phyloP scores from a whole-genome alignment of 2,329 filamentous ascomycete species.

The Podosphaera fusca region DNA sequence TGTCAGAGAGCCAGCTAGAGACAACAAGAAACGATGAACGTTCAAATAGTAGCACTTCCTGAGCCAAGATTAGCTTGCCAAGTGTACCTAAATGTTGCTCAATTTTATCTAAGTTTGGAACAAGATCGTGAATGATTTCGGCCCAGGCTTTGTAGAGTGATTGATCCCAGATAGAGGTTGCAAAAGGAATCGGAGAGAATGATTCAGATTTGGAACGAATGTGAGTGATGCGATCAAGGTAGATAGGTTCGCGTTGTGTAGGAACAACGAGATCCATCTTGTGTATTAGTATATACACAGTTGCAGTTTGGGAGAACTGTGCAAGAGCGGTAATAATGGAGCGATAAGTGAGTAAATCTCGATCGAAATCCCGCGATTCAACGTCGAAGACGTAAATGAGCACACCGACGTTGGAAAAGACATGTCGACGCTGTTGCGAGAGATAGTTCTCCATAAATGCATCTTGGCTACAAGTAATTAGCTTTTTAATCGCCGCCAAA shows the following conservation, averaged over 20 bases:
- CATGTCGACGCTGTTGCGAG: slow-evolving; percentile 79
- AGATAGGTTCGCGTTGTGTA: slow-evolving; percentile 55
- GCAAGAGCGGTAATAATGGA: slow-evolving; percentile 72
- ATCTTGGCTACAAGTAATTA: slow-evolving; percentile 43
- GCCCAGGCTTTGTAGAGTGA: slow-evolving; percentile 97
- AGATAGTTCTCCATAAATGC: slow-evolving; percentile 98
- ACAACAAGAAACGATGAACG: slow-evolving; percentile 89
- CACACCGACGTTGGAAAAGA: slow-evolving; percentile 90
- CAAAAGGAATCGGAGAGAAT: slow-evolving; percentile 67
- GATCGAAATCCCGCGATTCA: slow-evolving; percentile 80
- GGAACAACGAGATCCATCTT: slow-evolving; percentile 93
- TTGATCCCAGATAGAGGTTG: slow-evolving; percentile 97
- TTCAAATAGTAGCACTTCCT: slow-evolving; percentile 88
- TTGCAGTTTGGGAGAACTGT: slow-evolving; percentile 60
- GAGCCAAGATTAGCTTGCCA: slow-evolving; percentile 67
- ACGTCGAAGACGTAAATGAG: slow-evolving; percentile 99
- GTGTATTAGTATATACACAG: slow-evolving; percentile 88
- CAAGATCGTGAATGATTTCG: slow-evolving; percentile 88
- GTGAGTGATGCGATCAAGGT: slow-evolving; percentile 58
- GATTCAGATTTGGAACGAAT: slow-evolving; percentile 54
- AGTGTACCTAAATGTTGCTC: slow-evolving; percentile 67
- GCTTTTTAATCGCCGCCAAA: not conserved
- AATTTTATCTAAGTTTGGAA: slow-evolving; percentile 79
- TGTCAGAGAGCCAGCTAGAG: slow-evolving; percentile 62
- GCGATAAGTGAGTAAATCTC: slow-evolving; percentile 78